Evolutionary conservation across 2,329 filamentous ascomycete genomes (phyloP), one percentile per base, ranked within the genome.

Genomic region (Aquanectria penicillioides): DNA sequence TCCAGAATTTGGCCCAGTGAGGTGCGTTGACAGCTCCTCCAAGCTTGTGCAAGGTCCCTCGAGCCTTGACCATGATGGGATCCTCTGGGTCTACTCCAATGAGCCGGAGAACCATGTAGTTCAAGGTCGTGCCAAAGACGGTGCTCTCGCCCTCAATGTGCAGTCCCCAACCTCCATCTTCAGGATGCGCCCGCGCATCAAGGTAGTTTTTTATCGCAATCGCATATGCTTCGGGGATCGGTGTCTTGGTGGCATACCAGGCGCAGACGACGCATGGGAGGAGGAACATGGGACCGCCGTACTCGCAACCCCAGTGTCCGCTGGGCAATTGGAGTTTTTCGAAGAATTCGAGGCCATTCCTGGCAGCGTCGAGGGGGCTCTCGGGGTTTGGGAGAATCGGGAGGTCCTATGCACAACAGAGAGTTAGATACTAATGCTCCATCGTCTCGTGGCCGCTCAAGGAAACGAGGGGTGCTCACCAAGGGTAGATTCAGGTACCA

Each of bases 1-100:
- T 83, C 93, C 94, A 97, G 75, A 96, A 96, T 73, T 99, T 99
- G n/a, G 87, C 87, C 95, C 95, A 99, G 73, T 98, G 95, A 18
- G 95, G 96, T 2, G 87, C 87, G 69, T 93, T 88, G 12, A 91
- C 81, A 1, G 93, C 93, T 23, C 95, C 94, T 10, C 95, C 95
- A 34, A 98, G 82, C 71, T 89, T 89, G 77, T 97, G 93, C 26
- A 99, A 80, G 17, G 89, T 90, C 2, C 84, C 89, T 61, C 96
- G 86, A 2, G 95, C 95, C 76, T 92, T 95, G 49, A 92, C 83
- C 89, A 98, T 92, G 36, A 91, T 81, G 12, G 91, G 88, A 47
- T 98, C 91, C 63, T 97, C 93, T 3, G 93, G 86, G 49, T 89
- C 88, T 3, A 93, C 92, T 6, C 94, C 95, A 7, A 98, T 79